Evolutionary conservation across 2,329 filamentous ascomycete genomes (phyloP).

Genomic region (Clathrospora elynae): DNA sequence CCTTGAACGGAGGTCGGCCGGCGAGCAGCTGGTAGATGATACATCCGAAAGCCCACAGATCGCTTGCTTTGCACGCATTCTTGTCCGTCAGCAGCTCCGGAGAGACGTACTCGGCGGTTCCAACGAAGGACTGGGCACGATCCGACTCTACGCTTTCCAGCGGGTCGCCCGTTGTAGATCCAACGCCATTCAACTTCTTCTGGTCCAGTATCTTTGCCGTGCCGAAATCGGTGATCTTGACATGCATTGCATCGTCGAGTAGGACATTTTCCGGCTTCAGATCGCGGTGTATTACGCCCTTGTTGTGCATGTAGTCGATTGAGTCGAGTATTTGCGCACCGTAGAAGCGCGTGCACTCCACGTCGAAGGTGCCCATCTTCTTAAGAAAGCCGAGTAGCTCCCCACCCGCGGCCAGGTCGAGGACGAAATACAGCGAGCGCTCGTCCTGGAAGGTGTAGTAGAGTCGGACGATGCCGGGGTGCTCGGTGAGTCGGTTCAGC

Average conservation of each 20-base stretch:
- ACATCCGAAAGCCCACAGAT: slow-evolving; percentile 97
- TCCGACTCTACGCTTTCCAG: slow-evolving; percentile 67
- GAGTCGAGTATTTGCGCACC: slow-evolving; percentile 94
- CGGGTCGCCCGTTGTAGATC: slow-evolving; percentile 53
- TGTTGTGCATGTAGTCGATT: slow-evolving; percentile 96
- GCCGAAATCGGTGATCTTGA: slow-evolving; percentile 98
- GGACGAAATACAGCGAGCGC: slow-evolving; percentile 91
- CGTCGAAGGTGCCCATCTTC: slow-evolving; percentile 90
- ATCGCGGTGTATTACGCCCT: slow-evolving; percentile 94
- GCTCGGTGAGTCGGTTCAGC: slow-evolving; percentile 91
- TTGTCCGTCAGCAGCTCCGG: slow-evolving; percentile 96
- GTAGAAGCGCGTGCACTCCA: slow-evolving; percentile 93
- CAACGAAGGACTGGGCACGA: slow-evolving; percentile 91
- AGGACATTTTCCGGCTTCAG: slow-evolving; percentile 97
- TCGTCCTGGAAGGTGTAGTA: slow-evolving; percentile 99
- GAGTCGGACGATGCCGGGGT: slow-evolving; percentile 92
- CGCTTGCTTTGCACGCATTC: slow-evolving; percentile 95
- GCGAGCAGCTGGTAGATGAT: slow-evolving; percentile 95
- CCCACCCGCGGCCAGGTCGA: slow-evolving; percentile 90
- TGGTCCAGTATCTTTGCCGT: slow-evolving; percentile 88
- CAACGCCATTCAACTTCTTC: slow-evolving; percentile 50
- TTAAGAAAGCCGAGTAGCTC: slow-evolving; percentile 92
- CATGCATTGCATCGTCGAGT: slow-evolving; percentile 92
- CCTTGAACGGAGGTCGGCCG: slow-evolving; percentile 98
- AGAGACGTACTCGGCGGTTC: slow-evolving; percentile 97